phyloP scores from a whole-genome alignment of 73 alveolate genomes.

The Tetrahymena elliotti region DNA sequence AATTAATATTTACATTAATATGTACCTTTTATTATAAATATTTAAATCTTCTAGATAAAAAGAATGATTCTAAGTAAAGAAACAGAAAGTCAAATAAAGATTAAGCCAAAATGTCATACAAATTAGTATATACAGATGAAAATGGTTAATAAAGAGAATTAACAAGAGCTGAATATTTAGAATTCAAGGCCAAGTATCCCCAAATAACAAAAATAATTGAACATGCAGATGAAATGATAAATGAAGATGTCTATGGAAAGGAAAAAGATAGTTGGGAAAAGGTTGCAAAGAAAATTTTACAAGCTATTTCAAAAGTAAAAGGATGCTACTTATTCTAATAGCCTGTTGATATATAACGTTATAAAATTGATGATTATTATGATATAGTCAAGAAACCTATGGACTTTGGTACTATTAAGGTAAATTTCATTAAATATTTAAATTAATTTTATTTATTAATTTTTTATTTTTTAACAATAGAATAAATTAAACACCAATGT shows the following conservation, averaged over 20 bases:
- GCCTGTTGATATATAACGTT: slow-evolving; percentile 86
- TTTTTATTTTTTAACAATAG: background rate
- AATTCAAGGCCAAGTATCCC: slow-evolving; percentile 40
- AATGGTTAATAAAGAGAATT: slow-evolving; percentile 38
- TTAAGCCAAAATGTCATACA: slow-evolving; percentile 2
- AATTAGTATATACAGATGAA: slow-evolving; percentile 41
- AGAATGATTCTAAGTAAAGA: slow-evolving; percentile 5
- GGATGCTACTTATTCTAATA: slow-evolving; percentile 81
- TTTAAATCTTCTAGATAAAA: background rate
- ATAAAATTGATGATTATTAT: slow-evolving; percentile 78
- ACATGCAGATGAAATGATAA: slow-evolving; percentile 43
- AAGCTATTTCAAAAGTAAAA: slow-evolving; percentile 78
- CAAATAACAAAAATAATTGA: slow-evolving; percentile 24
- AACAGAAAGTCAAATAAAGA: slow-evolving; percentile 7
- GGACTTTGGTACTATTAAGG: slow-evolving; percentile 91
- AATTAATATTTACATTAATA: background rate
- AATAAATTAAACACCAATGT: slow-evolving; percentile 29
- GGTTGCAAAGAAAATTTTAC: slow-evolving; percentile 51
- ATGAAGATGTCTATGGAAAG: slow-evolving; percentile 22
- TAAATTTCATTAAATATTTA: background rate
- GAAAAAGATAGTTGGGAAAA: slow-evolving; percentile 47
- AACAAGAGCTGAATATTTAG: slow-evolving; percentile 8
- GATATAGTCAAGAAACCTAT: slow-evolving; percentile 85
- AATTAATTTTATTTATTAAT: background rate
- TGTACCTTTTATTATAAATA: background rate